Percentiles rank a stretch among this genome's conserved stretches.
Evolutionary conservation across 352 stramenopile species (phyloP).

Genomic region (Pythium aristosporum): DNA sequence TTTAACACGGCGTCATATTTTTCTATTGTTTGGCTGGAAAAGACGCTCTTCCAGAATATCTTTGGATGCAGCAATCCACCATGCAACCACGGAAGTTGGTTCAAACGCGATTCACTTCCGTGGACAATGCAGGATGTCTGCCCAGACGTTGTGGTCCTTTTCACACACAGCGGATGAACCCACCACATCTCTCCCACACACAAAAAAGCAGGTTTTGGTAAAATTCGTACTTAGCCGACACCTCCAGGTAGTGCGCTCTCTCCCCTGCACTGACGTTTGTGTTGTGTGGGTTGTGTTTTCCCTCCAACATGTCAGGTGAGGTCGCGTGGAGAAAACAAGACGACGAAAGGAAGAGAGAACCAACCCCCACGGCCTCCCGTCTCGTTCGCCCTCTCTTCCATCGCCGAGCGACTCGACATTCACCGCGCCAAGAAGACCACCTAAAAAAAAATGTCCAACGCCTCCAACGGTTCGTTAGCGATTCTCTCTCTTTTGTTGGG

Average conservation of each 20-base stretch:
- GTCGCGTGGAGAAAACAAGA: neutral
- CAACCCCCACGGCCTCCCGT: neutral
- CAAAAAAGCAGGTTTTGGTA: neutral
- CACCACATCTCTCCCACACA: neutral
- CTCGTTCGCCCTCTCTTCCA: neutral
- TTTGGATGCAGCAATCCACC: too few relatives aligned
- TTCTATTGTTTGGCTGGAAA: too few relatives aligned
- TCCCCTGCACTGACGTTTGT: conserved; percentile 11
- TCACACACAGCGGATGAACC: too few relatives aligned
- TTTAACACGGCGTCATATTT: neutral
- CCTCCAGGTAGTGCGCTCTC: neutral
- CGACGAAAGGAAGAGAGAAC: neutral
- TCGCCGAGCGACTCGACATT: neutral
- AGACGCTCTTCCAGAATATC: too few relatives aligned
- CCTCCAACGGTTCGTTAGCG: neutral
- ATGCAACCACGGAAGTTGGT: too few relatives aligned
- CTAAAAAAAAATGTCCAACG: neutral
- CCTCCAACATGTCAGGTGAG: neutral
- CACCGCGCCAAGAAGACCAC: too few relatives aligned
- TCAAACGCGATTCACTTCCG: too few relatives aligned
- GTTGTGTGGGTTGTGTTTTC: neutral
- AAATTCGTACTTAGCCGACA: conserved; percentile 8
- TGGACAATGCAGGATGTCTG: too few relatives aligned
- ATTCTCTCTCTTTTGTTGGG: neutral
- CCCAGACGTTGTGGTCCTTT: too few relatives aligned